Evolutionary conservation across 441 rosid genomes (phyloP), one percentile per base, ranked within the genome.

Genomic region (Sinapis alba): DNA sequence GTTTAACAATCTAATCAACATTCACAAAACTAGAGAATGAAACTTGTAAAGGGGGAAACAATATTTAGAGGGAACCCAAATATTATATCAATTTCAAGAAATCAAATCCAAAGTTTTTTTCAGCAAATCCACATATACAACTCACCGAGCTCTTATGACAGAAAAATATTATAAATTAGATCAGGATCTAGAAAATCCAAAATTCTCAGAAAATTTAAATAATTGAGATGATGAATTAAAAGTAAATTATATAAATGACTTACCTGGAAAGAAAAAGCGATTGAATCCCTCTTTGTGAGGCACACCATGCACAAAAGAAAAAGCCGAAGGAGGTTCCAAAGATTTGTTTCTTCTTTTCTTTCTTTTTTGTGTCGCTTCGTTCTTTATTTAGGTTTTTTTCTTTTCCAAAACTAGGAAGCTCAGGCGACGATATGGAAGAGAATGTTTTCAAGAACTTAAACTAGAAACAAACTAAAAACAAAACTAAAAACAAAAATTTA

Each of bases 241-340:
- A 11, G 19, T 23, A 64, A n/a, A 51, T 72, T 56, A 12, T 57
- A 18, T 1, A 21, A 15, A 7, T 50, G 58, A 51, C 26, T 56
- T 73, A 83, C 79, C 80, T 64, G 84, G 64, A 72, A 72, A 74
- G 69, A 53, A 76, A 57, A 41, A 68, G 38, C 62, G 58, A 57
- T 41, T 53, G 75, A 59, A 62, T 36, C 45, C 57, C 70, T 64
- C 36, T 69, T 59, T 13, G 3, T 51, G 58, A 51, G 26, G 58
- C 12, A 51, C 61, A 83, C 83, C 86, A 78, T 81, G 51, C 64
- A 50, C n/a, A 15, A 15, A 15, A 13, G 2, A 23, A 36, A 34
- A 41, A 63, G 60, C 78, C 79, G 65, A 65, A 72, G 65, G 70
- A 69, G 58, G 66, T 50, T 50, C 50, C 58, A 57, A 38, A 63